Conservation (phyloP, 768 basidiomycete genomes). For the Pleurotus eryngii region DNA sequence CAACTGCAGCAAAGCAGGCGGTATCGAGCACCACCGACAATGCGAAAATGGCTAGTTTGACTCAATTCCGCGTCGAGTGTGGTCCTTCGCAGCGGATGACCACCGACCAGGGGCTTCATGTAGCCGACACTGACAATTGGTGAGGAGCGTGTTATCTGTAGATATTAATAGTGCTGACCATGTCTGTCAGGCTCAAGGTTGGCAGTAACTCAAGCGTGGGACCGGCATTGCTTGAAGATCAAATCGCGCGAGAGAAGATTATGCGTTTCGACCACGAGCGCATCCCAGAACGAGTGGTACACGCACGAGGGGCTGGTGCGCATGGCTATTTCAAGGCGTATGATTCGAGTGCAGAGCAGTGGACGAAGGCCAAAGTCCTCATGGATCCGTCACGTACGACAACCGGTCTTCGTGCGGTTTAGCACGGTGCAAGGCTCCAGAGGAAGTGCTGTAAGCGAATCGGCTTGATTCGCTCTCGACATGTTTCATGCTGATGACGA, state of each 20-base stretch:
- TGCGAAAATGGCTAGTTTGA: conserved; percentile 32
- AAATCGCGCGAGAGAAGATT: conserved; percentile 72
- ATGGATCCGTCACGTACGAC: conserved; percentile 72
- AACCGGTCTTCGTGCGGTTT: conserved; percentile 76
- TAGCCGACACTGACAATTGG: conserved; percentile 68
- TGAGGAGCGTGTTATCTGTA: conserved; percentile 17
- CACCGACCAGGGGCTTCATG: conserved; percentile 58
- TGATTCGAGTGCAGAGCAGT: conserved; percentile 65
- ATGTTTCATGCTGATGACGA: neutral
- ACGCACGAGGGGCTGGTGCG: conserved; percentile 71
- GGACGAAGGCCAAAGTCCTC: conserved; percentile 67
- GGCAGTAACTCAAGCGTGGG: conserved; percentile 48
- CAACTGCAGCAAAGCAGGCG: conserved; percentile 19
- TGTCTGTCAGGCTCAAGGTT: conserved; percentile 48
- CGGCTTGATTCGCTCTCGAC: neutral
- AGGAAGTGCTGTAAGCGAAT: conserved; percentile 69
- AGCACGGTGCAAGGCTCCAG: conserved; percentile 80
- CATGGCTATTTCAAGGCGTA: conserved; percentile 81
- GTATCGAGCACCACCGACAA: conserved; percentile 22
- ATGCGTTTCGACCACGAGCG: conserved; percentile 84
- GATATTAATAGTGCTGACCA: conserved; percentile 1
- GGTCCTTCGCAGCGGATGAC: conserved; percentile 36
- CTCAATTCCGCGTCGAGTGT: conserved; percentile 29
- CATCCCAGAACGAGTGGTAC: conserved; percentile 81
- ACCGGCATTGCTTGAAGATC: conserved; percentile 76